These are phyloP conservation scores for Cystobasidium tubakii DNA, from an alignment of 768 basidiomycete species.

Conservation along the genomic window DNA sequence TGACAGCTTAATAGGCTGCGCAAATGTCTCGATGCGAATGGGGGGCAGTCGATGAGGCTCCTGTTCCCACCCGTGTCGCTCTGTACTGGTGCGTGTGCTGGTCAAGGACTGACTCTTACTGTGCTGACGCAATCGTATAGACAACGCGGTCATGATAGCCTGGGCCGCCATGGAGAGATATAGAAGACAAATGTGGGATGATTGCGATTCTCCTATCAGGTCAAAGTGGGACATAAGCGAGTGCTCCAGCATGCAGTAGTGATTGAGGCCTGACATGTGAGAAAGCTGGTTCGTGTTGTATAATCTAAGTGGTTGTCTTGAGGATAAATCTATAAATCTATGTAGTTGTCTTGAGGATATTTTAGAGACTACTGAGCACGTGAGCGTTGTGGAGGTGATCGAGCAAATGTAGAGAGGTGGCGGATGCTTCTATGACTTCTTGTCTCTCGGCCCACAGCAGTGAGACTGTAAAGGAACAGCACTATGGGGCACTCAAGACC, in stretches of 20 bases:
- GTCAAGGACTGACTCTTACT: not conserved
- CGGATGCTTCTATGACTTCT: not conserved
- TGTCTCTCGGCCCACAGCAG: not conserved
- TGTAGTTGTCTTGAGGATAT: too few species aligned
- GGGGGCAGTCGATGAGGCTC: conserved; percentile 51
- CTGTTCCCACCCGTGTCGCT: conserved; percentile 70
- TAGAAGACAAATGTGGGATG: conserved; percentile 56
- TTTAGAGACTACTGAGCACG: too few species aligned
- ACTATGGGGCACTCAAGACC: conserved; percentile 40
- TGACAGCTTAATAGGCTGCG: conserved; percentile 41
- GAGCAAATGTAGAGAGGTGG: too few species aligned
- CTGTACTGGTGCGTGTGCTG: conserved; percentile 64
- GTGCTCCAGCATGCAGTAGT: conserved; percentile 24
- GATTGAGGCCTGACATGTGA: too few species aligned
- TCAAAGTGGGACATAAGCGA: conserved; percentile 78
- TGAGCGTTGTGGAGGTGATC: not conserved
- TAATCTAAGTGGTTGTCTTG: too few species aligned
- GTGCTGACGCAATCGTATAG: conserved; percentile 51
- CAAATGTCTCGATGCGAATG: conserved; percentile 41
- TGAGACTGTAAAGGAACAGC: too few species aligned
- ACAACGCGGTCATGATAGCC: conserved; percentile 95
- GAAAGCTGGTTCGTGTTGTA: too few species aligned
- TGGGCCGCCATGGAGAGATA: conserved; percentile 85
- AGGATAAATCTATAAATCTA: too few species aligned
- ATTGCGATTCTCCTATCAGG: conserved; percentile 59